phyloP scores from a whole-genome alignment of 108 stramenopile species.

The Pelagomonas calceolata region DNA sequence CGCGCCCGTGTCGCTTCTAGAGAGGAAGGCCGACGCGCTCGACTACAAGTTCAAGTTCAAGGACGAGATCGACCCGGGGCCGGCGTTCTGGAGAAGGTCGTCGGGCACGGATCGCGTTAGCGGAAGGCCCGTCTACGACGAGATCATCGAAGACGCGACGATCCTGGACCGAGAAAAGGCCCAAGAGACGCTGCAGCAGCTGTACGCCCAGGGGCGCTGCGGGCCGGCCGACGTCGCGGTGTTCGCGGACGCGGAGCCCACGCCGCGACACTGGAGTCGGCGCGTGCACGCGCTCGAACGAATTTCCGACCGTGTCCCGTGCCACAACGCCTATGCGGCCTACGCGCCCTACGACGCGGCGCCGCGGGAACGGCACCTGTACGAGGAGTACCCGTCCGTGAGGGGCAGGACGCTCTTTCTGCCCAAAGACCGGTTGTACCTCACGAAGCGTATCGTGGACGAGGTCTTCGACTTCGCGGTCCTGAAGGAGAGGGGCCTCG shows the following conservation, averaged over 20 bases:
- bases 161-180: conserved; percentile 16
- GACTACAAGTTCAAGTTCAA: conserved; percentile 24
- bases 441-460: conserved; percentile 29
- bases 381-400: conserved; percentile 26
- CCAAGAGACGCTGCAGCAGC: conserved; percentile 14
- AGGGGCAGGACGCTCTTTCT: conserved; percentile 24
- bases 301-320: conserved; percentile 19
- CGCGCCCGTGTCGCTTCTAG: conserved; percentile 22
- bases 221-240: conserved; percentile 16
- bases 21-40: conserved; percentile 19
- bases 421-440: conserved; percentile 23
- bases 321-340: conserved; percentile 15
- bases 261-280: conserved; percentile 12
- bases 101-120: conserved; percentile 6
- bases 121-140: conserved; percentile 12
- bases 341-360: conserved; percentile 16
- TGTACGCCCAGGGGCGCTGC: conserved; percentile 21
- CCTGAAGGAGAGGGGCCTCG: conserved; percentile 9
- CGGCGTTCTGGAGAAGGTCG: neutral
- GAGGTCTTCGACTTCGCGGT: conserved; percentile 27
- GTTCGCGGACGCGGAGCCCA: conserved; percentile 18
- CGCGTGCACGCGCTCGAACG: conserved; percentile 24
- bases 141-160: conserved; percentile 17
- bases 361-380: conserved; percentile 18
- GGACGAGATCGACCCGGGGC: conserved; percentile 21